Base-by-base conservation (phyloP, 2,329 filamentous ascomycete species). In the Trichocomaceae sp. region DNA sequence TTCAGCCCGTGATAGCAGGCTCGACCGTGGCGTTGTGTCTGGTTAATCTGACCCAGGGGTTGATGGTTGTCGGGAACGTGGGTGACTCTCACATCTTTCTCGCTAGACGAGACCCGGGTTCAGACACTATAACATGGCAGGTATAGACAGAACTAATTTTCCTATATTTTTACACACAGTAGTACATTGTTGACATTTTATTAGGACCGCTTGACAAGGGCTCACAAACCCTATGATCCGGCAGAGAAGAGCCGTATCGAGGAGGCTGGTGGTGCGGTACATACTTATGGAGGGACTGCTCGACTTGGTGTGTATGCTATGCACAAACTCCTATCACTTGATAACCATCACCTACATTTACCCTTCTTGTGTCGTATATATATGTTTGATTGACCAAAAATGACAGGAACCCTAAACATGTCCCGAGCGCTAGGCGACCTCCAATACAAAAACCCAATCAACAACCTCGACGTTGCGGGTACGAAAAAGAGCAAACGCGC, bases 401-500 rank as follows among this genome's bases (percentile, higher is more conserved):
- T 13, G 15, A 23, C 17, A 67, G 65, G 67, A 26, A 63, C 65
- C 7, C 54, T 71, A 47, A 69, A 71, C 46, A 70, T 71, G 64
- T 71, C 68, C 20, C 66, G 68, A 26, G 67, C 68, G 20, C 51
- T 70, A n/a, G 68, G 68, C 3, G 68, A 70, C 52, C 59, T 71
- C 22, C 68, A 69, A 57, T 71, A 71, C 59, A 71, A 71, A 50
- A 66, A 67, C 42, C 68, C 68, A 20, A 62, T 70, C 23, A 69
- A 69, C 51, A 63, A 52, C 2, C 45, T 61, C 6, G 54, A 59
- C 17, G 56, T 64, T 37, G 50, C 57, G 2, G 47, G 51, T 31
- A 52, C 54, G 5, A 37, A 52, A n/a, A 59, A 55, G 47, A 53
- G 55, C 17, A 57, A 59, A 56, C 63, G 60, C 15, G 62, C 61